Conservation (phyloP, 768 basidiomycete species). For the Hydnum rufescens region DNA sequence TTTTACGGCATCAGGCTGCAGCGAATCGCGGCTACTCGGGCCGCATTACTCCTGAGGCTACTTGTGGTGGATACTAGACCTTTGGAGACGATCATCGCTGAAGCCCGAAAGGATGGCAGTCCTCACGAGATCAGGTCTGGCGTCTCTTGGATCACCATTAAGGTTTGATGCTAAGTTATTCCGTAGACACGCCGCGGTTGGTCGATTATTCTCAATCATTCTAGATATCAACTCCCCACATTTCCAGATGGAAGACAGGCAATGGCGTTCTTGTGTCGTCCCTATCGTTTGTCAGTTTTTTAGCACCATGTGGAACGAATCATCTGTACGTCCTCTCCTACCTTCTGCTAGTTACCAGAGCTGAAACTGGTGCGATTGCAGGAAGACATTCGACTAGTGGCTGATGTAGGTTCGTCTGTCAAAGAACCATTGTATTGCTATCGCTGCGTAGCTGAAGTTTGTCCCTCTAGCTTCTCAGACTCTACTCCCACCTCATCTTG, state of each 20-base stretch:
- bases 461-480: constrained; percentile 18
- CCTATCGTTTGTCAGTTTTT: constrained; percentile 44
- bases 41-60: constrained; percentile 34
- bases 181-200: constrained; percentile 19
- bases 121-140: neutral
- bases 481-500: constrained; percentile 43
- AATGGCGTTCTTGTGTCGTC: constrained; percentile 44
- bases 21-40: constrained; percentile 34
- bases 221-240: constrained; percentile 43
- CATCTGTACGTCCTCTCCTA: constrained; percentile 24
- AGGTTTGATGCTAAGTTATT: constrained; percentile 22
- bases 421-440: neutral
- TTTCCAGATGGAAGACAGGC: constrained; percentile 40
- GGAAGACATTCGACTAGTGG: constrained; percentile 49
- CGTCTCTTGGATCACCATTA: neutral
- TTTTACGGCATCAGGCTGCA: constrained; percentile 41
- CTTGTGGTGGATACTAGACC: constrained; percentile 45
- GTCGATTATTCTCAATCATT: constrained; percentile 41
- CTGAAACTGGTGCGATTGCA: constrained; percentile 15
- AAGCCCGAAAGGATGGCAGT: neutral
- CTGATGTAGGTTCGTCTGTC: constrained; percentile 19
- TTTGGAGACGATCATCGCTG: constrained; percentile 16
- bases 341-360: neutral
- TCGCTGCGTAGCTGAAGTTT: too few relatives aligned
- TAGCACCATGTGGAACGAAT: constrained; percentile 40